phyloP scores from a whole-genome alignment of 2,329 filamentous ascomycete genomes.

The Neonectria punicea region DNA sequence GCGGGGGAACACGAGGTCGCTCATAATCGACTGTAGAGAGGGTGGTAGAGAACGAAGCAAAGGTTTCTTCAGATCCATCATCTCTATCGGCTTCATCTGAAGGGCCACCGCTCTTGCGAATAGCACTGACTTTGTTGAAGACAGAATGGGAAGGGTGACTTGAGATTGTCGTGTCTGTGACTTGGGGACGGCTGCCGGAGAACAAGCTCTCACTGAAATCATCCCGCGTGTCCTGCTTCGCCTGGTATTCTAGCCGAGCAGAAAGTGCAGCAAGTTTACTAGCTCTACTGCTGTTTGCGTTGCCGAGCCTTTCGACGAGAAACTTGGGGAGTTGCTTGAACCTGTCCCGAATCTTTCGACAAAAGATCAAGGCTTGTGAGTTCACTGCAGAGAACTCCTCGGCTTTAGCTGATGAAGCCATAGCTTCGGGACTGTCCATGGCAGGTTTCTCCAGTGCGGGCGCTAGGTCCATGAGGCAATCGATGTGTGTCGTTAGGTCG shows the following conservation, averaged over 20 bases:
- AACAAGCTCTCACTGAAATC: not conserved
- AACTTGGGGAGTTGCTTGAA: not conserved
- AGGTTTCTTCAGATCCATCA: not conserved
- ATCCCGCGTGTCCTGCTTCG: no score
- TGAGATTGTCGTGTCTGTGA: not conserved
- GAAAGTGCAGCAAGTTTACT: not conserved
- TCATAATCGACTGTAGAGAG: not conserved
- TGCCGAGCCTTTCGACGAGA: slow-evolving; percentile 1
- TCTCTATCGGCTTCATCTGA: not conserved
- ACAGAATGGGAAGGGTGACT: not conserved
- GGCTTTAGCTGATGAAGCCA: no score
- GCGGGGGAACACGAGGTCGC: not conserved
- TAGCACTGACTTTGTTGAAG: not conserved
- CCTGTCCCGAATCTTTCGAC: slow-evolving; percentile 1
- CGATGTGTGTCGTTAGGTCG: not conserved
- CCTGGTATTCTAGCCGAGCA: no score
- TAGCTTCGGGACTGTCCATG: not conserved
- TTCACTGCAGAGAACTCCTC: not conserved
- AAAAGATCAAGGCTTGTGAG: not conserved
- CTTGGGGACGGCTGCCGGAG: not conserved
- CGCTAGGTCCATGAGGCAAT: slow-evolving; percentile 3
- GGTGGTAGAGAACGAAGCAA: not conserved
- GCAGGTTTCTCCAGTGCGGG: not conserved
- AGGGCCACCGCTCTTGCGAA: not conserved
- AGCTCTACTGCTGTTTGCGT: not conserved